Percentiles rank a stretch among this genome's conserved stretches.
Conservation (phyloP, 805 yeast species). For the Scheffersomyces coipomensis region DNA sequence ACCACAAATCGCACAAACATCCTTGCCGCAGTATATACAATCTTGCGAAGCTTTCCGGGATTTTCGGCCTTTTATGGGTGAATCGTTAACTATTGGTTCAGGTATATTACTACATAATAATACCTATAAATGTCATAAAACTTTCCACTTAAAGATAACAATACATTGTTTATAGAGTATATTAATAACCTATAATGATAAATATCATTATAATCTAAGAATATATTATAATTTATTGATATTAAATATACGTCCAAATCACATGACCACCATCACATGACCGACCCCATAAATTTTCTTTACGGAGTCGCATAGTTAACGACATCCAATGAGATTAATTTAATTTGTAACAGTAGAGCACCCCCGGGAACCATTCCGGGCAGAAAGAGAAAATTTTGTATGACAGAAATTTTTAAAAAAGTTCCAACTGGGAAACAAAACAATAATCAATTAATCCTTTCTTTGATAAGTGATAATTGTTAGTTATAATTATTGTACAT, state of each 20-base stretch:
- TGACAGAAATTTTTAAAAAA: not conserved
- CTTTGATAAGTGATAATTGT: not conserved
- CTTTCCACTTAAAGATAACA: too few relatives aligned
- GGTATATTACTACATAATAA: too few relatives aligned
- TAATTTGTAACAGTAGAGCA: constrained; percentile 4
- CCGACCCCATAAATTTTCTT: not conserved
- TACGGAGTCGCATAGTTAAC: not conserved
- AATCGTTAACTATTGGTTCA: too few relatives aligned
- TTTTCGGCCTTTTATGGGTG: too few relatives aligned
- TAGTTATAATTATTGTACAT: not conserved
- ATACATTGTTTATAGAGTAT: too few relatives aligned
- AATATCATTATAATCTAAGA: too few relatives aligned
- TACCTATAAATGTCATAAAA: too few relatives aligned
- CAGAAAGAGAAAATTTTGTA: not conserved
- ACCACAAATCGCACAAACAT: too few relatives aligned
- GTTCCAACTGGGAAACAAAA: not conserved
- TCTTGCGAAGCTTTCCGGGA: too few relatives aligned
- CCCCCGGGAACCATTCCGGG: constrained; percentile 1
- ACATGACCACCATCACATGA: not conserved
- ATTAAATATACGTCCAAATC: not conserved
- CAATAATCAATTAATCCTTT: not conserved
- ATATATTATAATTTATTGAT: too few relatives aligned
- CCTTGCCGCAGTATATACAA: too few relatives aligned
- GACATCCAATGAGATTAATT: constrained; percentile 1
- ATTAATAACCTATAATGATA: too few relatives aligned